A percentile compares a stretch with the other conserved stretches of the same genome.
phyloP scores from a whole-genome alignment of 2,329 filamentous ascomycete genomes.

The Lachnellula cervina region DNA sequence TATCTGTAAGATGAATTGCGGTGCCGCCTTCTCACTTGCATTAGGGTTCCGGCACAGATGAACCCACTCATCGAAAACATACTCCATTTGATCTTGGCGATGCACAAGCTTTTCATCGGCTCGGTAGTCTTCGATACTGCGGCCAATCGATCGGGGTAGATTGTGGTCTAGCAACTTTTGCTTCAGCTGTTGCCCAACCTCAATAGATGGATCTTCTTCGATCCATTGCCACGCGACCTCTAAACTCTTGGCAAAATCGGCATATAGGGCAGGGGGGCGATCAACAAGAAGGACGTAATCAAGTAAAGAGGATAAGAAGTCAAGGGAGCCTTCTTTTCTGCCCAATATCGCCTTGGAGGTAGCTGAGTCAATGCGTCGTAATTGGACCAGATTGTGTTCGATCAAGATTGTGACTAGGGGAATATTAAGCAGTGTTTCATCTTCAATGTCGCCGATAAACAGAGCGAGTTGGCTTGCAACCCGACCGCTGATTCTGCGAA shows the following conservation, averaged over 20 bases:
- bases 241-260: conserved; percentile 80
- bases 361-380: conserved; percentile 63
- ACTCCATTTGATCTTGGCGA: conserved; percentile 81
- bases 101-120: conserved; percentile 52
- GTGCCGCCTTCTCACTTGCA: conserved; percentile 64
- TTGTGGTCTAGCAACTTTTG: conserved; percentile 53
- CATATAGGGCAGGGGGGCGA: conserved; percentile 70
- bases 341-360: conserved; percentile 68
- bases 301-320: conserved; percentile 75
- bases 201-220: conserved; percentile 62
- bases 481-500: conserved; percentile 53
- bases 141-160: conserved; percentile 47
- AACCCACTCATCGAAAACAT: conserved; percentile 95
- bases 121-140: conserved; percentile 28
- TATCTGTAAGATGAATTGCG: conserved; percentile 79
- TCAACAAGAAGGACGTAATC: conserved; percentile 75
- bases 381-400: conserved; percentile 57
- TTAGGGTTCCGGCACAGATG: conserved; percentile 74
- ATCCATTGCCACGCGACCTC: conserved; percentile 81
- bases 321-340: conserved; percentile 66
- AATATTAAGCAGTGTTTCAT: conserved; percentile 51
- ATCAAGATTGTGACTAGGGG: conserved; percentile 54
- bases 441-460: conserved; percentile 53
- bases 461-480: conserved; percentile 50
- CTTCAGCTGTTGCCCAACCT: conserved; percentile 67